Evolutionary conservation across 768 basidiomycete species (phyloP).

Genomic region (Collybia sordida): DNA sequence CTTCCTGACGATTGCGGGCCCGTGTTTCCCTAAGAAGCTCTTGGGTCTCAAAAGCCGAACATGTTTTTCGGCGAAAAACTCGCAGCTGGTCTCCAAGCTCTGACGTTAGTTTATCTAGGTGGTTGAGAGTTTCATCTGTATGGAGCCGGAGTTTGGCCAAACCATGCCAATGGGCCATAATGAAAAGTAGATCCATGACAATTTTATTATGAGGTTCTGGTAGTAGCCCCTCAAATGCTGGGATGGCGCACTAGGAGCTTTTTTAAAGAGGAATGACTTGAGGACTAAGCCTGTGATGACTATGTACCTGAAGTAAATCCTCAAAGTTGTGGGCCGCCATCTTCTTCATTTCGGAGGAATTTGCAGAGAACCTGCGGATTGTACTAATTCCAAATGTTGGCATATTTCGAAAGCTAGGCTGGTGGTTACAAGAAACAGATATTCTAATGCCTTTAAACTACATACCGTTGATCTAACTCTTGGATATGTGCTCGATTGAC

Average conservation of each 20-base stretch:
- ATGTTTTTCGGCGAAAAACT: conserved; percentile 14
- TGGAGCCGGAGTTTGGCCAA: conserved; percentile 16
- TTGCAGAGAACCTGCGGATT: conserved; percentile 22
- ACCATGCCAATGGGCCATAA: conserved; percentile 27
- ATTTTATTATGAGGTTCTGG: conserved; percentile 12
- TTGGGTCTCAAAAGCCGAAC: neutral
- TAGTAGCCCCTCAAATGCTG: conserved; percentile 6
- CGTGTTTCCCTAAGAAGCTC: neutral
- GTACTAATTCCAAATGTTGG: conserved; percentile 12
- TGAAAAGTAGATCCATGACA: conserved; percentile 23
- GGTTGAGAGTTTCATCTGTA: neutral
- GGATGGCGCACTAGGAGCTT: conserved; percentile 12
- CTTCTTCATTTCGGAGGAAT: conserved; percentile 21
- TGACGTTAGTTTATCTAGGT: conserved; percentile 15
- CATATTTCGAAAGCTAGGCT: conserved; percentile 3
- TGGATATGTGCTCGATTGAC: neutral
- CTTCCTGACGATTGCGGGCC: neutral
- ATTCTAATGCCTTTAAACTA: neutral
- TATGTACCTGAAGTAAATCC: conserved; percentile 32
- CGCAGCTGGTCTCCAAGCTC: conserved; percentile 20
- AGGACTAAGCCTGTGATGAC: no score
- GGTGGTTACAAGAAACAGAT: neutral
- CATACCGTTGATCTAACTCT: neutral
- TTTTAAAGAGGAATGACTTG: no score
- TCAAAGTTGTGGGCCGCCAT: conserved; percentile 26